Evolutionary conservation across 345 rosid genomes (phyloP).

Genomic region (Reutealis trisperma): DNA sequence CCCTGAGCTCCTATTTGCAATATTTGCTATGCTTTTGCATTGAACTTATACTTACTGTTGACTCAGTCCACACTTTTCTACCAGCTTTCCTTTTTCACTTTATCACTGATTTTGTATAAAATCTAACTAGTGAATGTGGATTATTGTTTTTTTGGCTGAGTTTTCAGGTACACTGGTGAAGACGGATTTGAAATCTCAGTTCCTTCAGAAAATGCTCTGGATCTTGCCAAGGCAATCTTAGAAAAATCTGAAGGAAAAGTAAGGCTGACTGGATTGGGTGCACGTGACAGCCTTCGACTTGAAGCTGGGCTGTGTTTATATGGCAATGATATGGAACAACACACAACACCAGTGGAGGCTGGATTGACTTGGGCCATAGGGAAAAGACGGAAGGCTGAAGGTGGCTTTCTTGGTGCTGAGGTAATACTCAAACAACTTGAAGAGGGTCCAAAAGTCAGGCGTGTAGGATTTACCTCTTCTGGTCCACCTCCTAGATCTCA

Average conservation of each 20-base stretch:
- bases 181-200: constrained; percentile 99
- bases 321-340: constrained; percentile 97
- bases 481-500: constrained; percentile 96
- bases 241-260: constrained; percentile 92
- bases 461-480: constrained; percentile 75
- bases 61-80: background rate
- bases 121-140: background rate
- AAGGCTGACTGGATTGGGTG: constrained; percentile 90
- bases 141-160: constrained; percentile 2
- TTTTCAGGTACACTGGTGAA: constrained; percentile 86
- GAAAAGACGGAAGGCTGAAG: constrained; percentile 92
- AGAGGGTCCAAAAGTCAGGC: constrained; percentile 84
- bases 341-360: constrained; percentile 85
- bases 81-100: background rate
- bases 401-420: constrained; percentile 91
- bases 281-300: constrained; percentile 93
- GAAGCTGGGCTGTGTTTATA: constrained; percentile 93
- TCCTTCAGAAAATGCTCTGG: constrained; percentile 79
- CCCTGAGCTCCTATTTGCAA: background rate
- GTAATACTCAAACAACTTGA: constrained; percentile 84
- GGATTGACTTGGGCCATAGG: constrained; percentile 99
- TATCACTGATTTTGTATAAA: background rate
- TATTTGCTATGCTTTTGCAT: background rate
- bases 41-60: background rate
- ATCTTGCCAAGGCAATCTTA: constrained; percentile 86